Conservation (phyloP, 768 basidiomycete species). For the Lactarius tabidus region DNA sequence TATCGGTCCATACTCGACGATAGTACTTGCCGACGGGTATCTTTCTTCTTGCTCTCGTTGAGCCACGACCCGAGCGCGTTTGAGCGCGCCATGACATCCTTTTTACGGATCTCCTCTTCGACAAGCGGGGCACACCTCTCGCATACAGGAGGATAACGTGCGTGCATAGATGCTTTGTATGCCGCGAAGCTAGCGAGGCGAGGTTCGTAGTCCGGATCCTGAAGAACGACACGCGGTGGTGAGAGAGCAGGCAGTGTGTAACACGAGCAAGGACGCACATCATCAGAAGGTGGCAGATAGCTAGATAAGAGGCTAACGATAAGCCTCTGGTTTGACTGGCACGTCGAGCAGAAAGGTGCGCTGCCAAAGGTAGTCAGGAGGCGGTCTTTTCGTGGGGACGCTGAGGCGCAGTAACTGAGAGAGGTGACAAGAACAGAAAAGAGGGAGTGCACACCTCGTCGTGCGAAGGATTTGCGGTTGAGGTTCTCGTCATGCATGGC, state of each 20-base stretch:
- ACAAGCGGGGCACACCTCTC: constrained; percentile 68
- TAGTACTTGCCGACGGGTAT: constrained; percentile 47
- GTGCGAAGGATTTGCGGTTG: constrained; percentile 66
- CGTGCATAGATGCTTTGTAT: constrained; percentile 70
- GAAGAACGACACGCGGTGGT: constrained; percentile 9
- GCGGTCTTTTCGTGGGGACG: constrained; percentile 64
- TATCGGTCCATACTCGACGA: constrained; percentile 40
- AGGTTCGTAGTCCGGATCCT: constrained; percentile 70
- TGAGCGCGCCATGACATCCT: constrained; percentile 78
- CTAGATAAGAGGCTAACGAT: constrained; percentile 83
- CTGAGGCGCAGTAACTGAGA: constrained; percentile 34
- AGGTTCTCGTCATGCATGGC: constrained; percentile 81
- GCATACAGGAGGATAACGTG: constrained; percentile 88
- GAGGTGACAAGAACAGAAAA: constrained; percentile 1
- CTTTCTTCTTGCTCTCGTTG: constrained; percentile 61
- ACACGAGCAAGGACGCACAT: constrained; percentile 45
- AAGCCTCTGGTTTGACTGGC: constrained; percentile 90
- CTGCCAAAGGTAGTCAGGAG: constrained; percentile 57
- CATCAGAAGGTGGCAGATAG: constrained; percentile 70
- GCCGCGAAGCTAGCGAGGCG: constrained; percentile 61
- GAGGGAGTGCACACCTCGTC: constrained; percentile 50
- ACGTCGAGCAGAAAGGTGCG: constrained; percentile 77
- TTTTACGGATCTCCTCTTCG: constrained; percentile 72
- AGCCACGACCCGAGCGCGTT: constrained; percentile 71
- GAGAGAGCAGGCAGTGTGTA: constrained; percentile 7